Conservation (phyloP, 225 moss, liverwort and hornwort species). For the Marchantia polymorpha region DNA sequence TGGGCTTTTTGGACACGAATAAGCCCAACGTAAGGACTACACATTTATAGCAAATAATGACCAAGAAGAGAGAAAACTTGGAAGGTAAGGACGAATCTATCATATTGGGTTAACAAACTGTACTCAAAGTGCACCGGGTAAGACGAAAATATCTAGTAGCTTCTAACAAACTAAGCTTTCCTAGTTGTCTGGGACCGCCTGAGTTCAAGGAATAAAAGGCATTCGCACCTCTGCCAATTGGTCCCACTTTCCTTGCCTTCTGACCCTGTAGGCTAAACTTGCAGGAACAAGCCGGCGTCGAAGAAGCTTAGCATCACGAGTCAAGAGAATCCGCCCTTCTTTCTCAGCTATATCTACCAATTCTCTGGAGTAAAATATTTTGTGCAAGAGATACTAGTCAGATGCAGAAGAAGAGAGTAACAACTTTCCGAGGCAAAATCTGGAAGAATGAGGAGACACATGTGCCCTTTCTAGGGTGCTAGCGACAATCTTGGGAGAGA, state of each 20-base stretch:
- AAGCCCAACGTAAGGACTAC: not conserved
- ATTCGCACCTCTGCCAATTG: constrained; percentile 75
- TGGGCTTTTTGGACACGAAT: too few relatives aligned
- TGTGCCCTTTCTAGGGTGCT: too few relatives aligned
- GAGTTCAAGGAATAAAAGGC: not conserved
- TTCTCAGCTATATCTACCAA: constrained; percentile 76
- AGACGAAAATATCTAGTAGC: not conserved
- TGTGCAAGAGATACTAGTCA: not conserved
- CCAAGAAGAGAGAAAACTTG: not conserved
- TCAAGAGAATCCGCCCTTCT: constrained; percentile 81
- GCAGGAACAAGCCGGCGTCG: constrained; percentile 75
- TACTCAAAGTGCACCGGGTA: not conserved
- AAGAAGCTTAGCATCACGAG: constrained; percentile 78
- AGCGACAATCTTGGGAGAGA: not conserved
- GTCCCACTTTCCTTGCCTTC: constrained; percentile 76
- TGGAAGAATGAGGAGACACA: too few relatives aligned
- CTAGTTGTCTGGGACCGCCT: too few relatives aligned
- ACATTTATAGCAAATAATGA: not conserved
- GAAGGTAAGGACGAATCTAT: not conserved
- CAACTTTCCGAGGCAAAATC: too few relatives aligned
- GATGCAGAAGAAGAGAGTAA: not conserved
- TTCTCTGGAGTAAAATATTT: constrained; percentile 46
- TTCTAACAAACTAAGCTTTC: too few relatives aligned
- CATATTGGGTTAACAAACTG: not conserved
- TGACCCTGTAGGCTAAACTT: constrained; percentile 74